phyloP scores from a whole-genome alignment of 768 basidiomycete species.

The Rhizopogon salebrosus region DNA sequence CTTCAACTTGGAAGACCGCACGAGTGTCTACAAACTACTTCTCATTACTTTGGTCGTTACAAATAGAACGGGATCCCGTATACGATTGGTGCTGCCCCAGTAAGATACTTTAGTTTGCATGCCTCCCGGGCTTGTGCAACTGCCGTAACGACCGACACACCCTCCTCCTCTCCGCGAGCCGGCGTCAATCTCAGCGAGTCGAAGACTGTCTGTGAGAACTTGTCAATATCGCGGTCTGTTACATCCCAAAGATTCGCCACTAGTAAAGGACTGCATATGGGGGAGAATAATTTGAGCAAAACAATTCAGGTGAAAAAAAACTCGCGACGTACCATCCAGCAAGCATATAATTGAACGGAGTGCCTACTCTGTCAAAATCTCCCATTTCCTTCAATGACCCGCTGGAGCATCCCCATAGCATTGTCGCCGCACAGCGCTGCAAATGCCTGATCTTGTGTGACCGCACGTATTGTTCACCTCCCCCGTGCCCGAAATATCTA shows the following conservation, averaged over 20 bases:
- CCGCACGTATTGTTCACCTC: conserved; percentile 90
- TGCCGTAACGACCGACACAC: conserved; percentile 61
- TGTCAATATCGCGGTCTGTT: conserved; percentile 95
- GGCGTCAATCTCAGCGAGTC: conserved; percentile 55
- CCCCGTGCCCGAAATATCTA: conserved; percentile 97
- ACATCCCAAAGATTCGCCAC: conserved; percentile 98
- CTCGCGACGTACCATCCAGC: conserved; percentile 76
- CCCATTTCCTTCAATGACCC: conserved; percentile 86
- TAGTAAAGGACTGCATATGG: conserved; percentile 66
- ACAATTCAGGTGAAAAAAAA: neutral
- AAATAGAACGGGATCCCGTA: conserved; percentile 95
- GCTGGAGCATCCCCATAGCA: conserved; percentile 99
- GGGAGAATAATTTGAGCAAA: neutral
- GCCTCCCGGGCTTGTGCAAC: conserved; percentile 73
- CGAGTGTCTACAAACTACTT: too few species aligned
- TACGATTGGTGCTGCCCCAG: conserved; percentile 90
- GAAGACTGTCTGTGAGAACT: conserved; percentile 81
- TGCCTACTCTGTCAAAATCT: conserved; percentile 89
- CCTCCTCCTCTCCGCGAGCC: conserved; percentile 12
- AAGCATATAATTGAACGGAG: conserved; percentile 94
- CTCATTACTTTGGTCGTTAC: conserved; percentile 15
- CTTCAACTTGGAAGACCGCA: too few species aligned
- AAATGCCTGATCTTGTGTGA: conserved; percentile 82
- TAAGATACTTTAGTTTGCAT: conserved; percentile 90
- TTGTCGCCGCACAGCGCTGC: conserved; percentile 82